Evolutionary conservation across 1,284 basidiomycete species (phyloP).

Genomic region (Spongispora temasekensis): DNA sequence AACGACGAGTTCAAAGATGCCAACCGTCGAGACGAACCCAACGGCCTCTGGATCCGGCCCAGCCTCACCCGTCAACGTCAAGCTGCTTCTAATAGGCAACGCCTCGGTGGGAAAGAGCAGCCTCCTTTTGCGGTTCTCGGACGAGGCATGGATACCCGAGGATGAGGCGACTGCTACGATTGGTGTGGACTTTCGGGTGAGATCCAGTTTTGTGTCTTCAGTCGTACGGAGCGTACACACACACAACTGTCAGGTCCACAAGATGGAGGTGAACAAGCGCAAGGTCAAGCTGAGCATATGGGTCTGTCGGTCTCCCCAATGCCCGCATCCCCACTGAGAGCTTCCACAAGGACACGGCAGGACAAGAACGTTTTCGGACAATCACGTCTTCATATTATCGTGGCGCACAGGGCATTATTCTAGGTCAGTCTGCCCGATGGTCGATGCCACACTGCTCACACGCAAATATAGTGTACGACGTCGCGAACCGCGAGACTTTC

Average conservation of each 20-base stretch:
- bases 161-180: slow-evolving; percentile 97
- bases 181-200: slow-evolving; percentile 78
- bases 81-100: slow-evolving; percentile 80
- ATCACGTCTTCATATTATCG: slow-evolving; percentile 92
- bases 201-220: no score
- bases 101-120: slow-evolving; percentile 93
- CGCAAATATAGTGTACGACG: slow-evolving; percentile 81
- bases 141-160: slow-evolving; percentile 94
- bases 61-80: slow-evolving; percentile 44
- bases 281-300: slow-evolving; percentile 83
- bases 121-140: slow-evolving; percentile 90
- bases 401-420: slow-evolving; percentile 91
- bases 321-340: background rate
- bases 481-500: slow-evolving; percentile 88
- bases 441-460: background rate
- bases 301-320: slow-evolving; percentile 45
- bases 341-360: slow-evolving; percentile 75
- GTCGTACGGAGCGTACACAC: no score
- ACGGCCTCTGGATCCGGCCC: slow-evolving; percentile 10
- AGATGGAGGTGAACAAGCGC: slow-evolving; percentile 79
- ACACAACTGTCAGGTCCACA: slow-evolving; percentile 76
- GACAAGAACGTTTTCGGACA: slow-evolving; percentile 89
- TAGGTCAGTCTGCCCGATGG: slow-evolving; percentile 55
- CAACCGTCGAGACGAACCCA: slow-evolving; percentile 16
- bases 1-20: slow-evolving; percentile 14